Conservation (phyloP, 805 yeast genomes). For the Yarrowia sp. region DNA sequence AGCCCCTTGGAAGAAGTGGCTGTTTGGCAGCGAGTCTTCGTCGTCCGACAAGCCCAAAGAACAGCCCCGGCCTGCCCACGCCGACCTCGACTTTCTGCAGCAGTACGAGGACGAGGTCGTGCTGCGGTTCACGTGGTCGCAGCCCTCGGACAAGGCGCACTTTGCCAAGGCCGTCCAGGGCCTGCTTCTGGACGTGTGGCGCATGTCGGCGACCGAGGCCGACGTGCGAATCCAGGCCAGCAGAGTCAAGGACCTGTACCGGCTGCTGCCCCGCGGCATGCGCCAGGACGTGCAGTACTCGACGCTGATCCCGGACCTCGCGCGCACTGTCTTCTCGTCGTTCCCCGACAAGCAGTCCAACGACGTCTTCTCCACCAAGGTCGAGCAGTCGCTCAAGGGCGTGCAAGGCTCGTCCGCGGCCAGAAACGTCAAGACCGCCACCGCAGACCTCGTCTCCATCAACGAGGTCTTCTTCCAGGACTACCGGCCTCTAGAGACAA, state of each 20-base stretch:
- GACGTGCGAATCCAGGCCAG: conserved; percentile 33
- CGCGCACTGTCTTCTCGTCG: conserved; percentile 34
- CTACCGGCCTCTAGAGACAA: conserved; percentile 64
- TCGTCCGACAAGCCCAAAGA: neutral
- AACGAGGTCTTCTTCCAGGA: conserved; percentile 58
- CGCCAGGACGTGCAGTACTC: conserved; percentile 29
- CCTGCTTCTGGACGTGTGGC: conserved; percentile 35
- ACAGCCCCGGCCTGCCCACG: conserved; percentile 31
- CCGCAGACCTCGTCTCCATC: neutral
- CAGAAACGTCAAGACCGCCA: neutral
- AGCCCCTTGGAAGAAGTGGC: conserved; percentile 18
- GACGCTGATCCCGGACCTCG: conserved; percentile 34
- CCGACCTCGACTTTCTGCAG: conserved; percentile 35
- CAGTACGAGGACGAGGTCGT: conserved; percentile 48
- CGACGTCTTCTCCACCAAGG: neutral
- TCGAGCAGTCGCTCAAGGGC: neutral
- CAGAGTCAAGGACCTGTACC: conserved; percentile 31
- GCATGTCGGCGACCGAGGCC: conserved; percentile 29
- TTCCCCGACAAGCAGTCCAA: conserved; percentile 30
- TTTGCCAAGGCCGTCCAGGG: conserved; percentile 33
- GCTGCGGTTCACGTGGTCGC: conserved; percentile 42
- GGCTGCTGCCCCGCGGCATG: conserved; percentile 32
- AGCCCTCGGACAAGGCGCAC: conserved; percentile 30
- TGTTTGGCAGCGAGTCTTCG: neutral
- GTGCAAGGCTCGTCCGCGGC: neutral